Percentiles rank a stretch among this genome's conserved stretches.
phyloP scores from a whole-genome alignment of 371 early-diverging fungal genomes.

The Chytridium lagenaria region DNA sequence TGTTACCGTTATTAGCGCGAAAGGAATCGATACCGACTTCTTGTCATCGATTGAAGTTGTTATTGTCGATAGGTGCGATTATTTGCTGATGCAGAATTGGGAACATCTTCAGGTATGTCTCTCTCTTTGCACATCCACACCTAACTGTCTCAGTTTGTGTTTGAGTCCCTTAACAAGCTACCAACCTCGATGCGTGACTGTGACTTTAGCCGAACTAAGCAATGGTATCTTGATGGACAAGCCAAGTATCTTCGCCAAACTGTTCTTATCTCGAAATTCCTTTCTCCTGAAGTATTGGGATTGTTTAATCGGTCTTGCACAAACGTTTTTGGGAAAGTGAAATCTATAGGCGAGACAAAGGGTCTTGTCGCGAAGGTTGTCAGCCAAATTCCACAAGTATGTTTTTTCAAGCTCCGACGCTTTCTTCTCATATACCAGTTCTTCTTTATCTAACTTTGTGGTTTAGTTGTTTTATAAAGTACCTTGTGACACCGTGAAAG shows the following conservation, averaged over 20 bases:
- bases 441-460: not conserved
- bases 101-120: constrained; percentile 76
- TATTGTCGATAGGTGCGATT: constrained; percentile 85
- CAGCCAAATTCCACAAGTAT: constrained; percentile 77
- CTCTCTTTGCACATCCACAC: not conserved
- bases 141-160: constrained; percentile 60
- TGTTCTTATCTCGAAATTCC: constrained; percentile 75
- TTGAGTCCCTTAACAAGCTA: constrained; percentile 81
- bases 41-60: constrained; percentile 91
- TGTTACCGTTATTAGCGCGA: constrained; percentile 60
- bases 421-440: not conserved
- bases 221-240: constrained; percentile 79
- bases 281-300: constrained; percentile 88
- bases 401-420: not conserved
- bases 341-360: constrained; percentile 59
- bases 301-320: constrained; percentile 69
- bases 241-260: constrained; percentile 89
- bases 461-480: constrained; percentile 70
- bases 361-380: constrained; percentile 81
- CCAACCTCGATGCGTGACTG: constrained; percentile 88
- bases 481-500: constrained; percentile 61
- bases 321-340: constrained; percentile 80
- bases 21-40: constrained; percentile 89
- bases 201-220: constrained; percentile 92
- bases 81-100: constrained; percentile 97